phyloP scores from a whole-genome alignment of 2,329 filamentous ascomycete species.

The Cladorrhinum sp. region DNA sequence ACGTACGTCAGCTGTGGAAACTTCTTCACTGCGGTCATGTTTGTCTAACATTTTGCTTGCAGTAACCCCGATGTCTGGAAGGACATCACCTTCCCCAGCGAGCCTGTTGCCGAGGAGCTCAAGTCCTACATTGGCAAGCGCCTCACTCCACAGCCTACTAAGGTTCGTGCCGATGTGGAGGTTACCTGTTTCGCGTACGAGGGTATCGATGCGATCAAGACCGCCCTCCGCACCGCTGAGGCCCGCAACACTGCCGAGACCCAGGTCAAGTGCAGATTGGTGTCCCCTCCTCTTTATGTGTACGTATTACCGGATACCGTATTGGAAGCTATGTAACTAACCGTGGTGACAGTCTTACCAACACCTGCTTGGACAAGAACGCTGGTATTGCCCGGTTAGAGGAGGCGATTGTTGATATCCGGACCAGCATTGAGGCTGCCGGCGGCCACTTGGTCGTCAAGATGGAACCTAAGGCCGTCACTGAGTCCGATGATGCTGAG shows the following conservation, averaged over 20 bases:
- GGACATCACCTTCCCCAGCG: slow-evolving; percentile 83
- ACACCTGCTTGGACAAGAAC: slow-evolving; percentile 90
- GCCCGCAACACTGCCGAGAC: slow-evolving; percentile 87
- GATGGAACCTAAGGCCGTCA: slow-evolving; percentile 99
- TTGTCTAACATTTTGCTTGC: slow-evolving; percentile 11
- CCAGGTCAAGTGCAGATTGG: slow-evolving; percentile 96
- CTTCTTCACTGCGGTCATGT: background rate
- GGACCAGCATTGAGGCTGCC: slow-evolving; percentile 71
- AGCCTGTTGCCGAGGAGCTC: slow-evolving; percentile 82
- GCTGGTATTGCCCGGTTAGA: slow-evolving; percentile 81
- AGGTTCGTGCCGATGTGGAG: slow-evolving; percentile 96
- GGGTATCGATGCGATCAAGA: slow-evolving; percentile 97
- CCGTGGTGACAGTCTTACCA: slow-evolving; percentile 58
- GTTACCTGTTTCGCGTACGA: slow-evolving; percentile 95
- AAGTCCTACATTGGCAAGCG: slow-evolving; percentile 96
- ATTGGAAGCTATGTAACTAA: background rate
- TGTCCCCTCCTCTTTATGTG: slow-evolving; percentile 96
- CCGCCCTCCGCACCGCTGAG: slow-evolving; percentile 85
- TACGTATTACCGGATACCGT: slow-evolving; percentile 28
- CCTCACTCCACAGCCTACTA: slow-evolving; percentile 95
- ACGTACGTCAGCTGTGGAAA: slow-evolving; percentile 55
- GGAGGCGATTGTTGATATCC: slow-evolving; percentile 84
- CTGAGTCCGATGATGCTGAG: slow-evolving; percentile 96
- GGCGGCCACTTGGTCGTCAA: slow-evolving; percentile 83
- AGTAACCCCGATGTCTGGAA: slow-evolving; percentile 96